Conservation (phyloP, 2,329 filamentous ascomycete genomes). For the Paramyrothecium sp. region DNA sequence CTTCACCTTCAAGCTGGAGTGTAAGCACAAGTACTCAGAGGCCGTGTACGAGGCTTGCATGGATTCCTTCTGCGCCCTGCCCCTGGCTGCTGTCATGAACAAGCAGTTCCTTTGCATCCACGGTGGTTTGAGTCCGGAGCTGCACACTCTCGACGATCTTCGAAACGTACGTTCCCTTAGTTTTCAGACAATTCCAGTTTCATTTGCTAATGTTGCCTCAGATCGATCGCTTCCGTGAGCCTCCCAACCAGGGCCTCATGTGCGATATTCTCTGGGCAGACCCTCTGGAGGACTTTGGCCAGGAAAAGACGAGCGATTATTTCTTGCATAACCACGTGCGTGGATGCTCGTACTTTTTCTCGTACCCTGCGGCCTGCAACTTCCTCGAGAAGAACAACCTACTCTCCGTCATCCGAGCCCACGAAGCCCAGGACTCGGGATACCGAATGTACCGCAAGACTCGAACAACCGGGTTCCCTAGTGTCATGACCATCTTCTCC, state of each 20-base stretch:
- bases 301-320: constrained; percentile 97
- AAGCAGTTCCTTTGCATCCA: constrained; percentile 99
- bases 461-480: constrained; percentile 94
- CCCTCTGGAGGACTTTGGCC: constrained; percentile 95
- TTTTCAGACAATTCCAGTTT: not conserved
- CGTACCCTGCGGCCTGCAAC: constrained; percentile 92
- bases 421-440: constrained; percentile 97
- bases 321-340: constrained; percentile 98
- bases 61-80: constrained; percentile 94
- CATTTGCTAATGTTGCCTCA: constrained; percentile 30
- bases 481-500: constrained; percentile 99
- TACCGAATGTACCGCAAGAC: constrained; percentile 99
- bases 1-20: constrained; percentile 99
- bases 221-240: constrained; percentile 97
- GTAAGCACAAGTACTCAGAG: constrained; percentile 99
- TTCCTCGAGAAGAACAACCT: constrained; percentile 99
- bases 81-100: constrained; percentile 97
- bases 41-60: constrained; percentile 95
- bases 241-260: constrained; percentile 96
- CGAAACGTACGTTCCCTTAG: constrained; percentile 66
- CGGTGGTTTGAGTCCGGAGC: constrained; percentile 89
- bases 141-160: constrained; percentile 93
- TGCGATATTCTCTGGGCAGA: constrained; percentile 99
- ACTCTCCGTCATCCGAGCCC: constrained; percentile 92
- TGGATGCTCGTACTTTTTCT: constrained; percentile 99